Base-by-base conservation (phyloP, 306 rosid species). In the Glycine latifolia region DNA sequence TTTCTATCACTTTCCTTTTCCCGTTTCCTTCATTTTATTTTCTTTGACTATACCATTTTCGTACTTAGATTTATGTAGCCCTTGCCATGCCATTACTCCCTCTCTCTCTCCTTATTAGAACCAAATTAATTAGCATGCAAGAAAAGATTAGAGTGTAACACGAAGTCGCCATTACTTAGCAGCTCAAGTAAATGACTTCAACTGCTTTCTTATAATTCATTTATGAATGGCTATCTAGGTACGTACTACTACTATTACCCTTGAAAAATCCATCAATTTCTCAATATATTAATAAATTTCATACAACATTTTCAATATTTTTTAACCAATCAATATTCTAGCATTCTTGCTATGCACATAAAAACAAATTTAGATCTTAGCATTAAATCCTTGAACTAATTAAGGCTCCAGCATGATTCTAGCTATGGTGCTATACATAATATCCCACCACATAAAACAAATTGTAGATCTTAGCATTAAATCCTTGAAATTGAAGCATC, bases 1-100 rank as follows among this genome's bases (percentile, higher is more conserved):
- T 82, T 69, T 83, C 84, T 3, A 31, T 86, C 86, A 39, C 70
- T 86, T 80, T 80, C 87, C 1, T 58, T 78, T 66, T 46, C 43
- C 59, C 81, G 7, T 48, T 53, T 20, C 48, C 16, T 50, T 6
- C 5, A 44, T 49, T 26, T 26, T 16, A 26, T 26, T 26, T 60
- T 55, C 68, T 39, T 39, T 43, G 77, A 33, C 62, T 35, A 82
- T 86, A 31, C 33, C 76, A 79, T 46, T 17, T 73, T 49, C 6
- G 53, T 59, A 26, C 77, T 8, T 66, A 48, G 55, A 10, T 26
- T 26, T 26, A 26, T 26, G 31, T 26, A 26, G 31, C 31, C 31
- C 31, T 26, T 26, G 31, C 31, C 31, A 26, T 26, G 31, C 31
- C 31, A 26, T 0, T 26, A 26, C 31, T 26, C 31, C 31, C 31